phyloP scores from a whole-genome alignment of 2,329 filamentous ascomycete genomes.

The Orbilia oligospora region DNA sequence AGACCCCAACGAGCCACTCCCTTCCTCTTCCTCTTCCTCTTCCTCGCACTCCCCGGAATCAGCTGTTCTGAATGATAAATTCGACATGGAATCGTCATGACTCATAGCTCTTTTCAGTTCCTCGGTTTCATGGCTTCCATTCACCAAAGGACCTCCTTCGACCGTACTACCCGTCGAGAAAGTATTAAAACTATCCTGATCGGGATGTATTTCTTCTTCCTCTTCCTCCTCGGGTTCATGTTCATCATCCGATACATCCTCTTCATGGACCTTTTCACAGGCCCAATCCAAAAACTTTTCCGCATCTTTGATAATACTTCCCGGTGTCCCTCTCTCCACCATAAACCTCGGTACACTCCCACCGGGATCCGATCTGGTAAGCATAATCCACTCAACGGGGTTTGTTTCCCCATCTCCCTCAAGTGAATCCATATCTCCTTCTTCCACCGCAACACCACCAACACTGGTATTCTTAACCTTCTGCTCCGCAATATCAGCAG shows the following conservation, averaged over 20 bases:
- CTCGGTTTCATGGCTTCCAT: slow-evolving; percentile 35
- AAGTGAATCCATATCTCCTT: slow-evolving; percentile 65
- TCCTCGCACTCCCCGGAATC: slow-evolving; percentile 66
- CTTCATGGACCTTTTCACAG: slow-evolving; percentile 69
- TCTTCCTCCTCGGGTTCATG: slow-evolving; percentile 34
- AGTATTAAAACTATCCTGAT: slow-evolving; percentile 48
- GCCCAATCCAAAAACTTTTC: slow-evolving; percentile 87
- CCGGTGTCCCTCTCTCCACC: slow-evolving; percentile 89
- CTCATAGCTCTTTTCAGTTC: slow-evolving; percentile 48
- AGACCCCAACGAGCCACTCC: slow-evolving; percentile 34
- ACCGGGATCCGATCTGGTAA: slow-evolving; percentile 88
- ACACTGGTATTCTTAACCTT: slow-evolving; percentile 62
- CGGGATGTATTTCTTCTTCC: slow-evolving; percentile 31
- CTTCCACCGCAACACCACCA: slow-evolving; percentile 62
- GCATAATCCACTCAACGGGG: slow-evolving; percentile 91
- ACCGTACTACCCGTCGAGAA: slow-evolving; percentile 26
- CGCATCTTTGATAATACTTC: slow-evolving; percentile 83
- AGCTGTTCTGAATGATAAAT: slow-evolving; percentile 54
- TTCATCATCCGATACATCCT: slow-evolving; percentile 63
- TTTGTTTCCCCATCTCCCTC: slow-evolving; percentile 70
- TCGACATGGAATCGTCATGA: slow-evolving; percentile 47
- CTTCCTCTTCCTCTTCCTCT: slow-evolving; percentile 53
- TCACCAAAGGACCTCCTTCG: slow-evolving; percentile 64
- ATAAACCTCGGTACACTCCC: slow-evolving; percentile 90
- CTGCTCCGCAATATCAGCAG: slow-evolving; percentile 49